Evolutionary conservation across 108 stramenopile genomes (phyloP).

Genomic region (Phaeodactylum tricornutum): DNA sequence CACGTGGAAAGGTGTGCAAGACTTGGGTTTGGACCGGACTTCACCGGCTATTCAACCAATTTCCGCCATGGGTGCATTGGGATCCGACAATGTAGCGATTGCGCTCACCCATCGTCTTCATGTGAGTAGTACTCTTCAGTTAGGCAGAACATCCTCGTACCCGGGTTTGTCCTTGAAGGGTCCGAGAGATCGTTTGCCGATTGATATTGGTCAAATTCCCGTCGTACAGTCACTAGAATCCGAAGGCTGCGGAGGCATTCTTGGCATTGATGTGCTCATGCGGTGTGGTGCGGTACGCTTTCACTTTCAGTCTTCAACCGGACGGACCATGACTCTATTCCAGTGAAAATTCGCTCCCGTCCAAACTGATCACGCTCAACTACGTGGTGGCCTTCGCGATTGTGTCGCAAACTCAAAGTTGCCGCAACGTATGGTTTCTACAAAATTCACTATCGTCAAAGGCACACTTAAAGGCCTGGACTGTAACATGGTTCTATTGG

Average conservation of each 20-base stretch:
- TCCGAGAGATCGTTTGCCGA: slow-evolving; percentile 14
- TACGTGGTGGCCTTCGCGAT: no score
- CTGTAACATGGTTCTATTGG: no score
- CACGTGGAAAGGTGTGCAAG: slow-evolving; percentile 52
- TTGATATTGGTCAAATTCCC: slow-evolving; percentile 69
- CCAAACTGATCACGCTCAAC: no score
- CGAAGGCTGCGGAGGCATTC: slow-evolving; percentile 57
- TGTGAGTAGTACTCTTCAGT: slow-evolving; percentile 34
- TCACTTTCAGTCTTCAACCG: not conserved
- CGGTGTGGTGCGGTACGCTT: slow-evolving; percentile 5
- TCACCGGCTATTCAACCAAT: slow-evolving; percentile 19
- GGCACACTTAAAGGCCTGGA: no score
- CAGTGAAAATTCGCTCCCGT: no score
- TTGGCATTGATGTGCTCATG: slow-evolving; percentile 65
- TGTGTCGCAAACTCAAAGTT: no score
- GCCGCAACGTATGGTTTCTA: no score
- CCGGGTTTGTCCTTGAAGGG: slow-evolving; percentile 14
- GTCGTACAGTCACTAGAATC: slow-evolving; percentile 40
- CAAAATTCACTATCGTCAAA: no score
- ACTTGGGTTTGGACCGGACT: slow-evolving; percentile 26
- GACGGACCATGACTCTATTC: no score
- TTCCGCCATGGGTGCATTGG: slow-evolving; percentile 49
- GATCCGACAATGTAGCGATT: slow-evolving; percentile 53
- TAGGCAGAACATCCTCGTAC: slow-evolving; percentile 5
- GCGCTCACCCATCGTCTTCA: slow-evolving; percentile 49